phyloP scores from a whole-genome alignment of 1,284 basidiomycete species.

The Vanrija sp. region DNA sequence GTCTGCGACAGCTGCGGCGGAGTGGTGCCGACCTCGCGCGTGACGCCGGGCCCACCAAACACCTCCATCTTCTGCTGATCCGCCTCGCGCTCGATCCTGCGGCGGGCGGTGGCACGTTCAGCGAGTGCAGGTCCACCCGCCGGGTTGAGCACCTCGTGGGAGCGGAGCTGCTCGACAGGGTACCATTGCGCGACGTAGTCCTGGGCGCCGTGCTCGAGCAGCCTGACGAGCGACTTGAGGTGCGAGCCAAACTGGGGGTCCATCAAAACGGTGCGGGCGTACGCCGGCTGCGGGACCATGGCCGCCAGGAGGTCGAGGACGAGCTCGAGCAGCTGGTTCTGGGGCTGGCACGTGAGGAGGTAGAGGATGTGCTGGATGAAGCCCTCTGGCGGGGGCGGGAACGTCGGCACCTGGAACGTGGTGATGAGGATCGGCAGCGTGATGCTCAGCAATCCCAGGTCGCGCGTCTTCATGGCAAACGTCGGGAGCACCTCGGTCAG shows the following conservation, averaged over 20 bases:
- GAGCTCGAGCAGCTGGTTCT: slow-evolving; percentile 28
- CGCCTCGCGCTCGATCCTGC: slow-evolving; percentile 29
- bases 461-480: slow-evolving; percentile 35
- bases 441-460: slow-evolving; percentile 28
- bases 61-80: slow-evolving; percentile 32
- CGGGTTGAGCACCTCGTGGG: slow-evolving; percentile 31
- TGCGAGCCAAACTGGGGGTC: slow-evolving; percentile 25
- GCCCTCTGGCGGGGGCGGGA: slow-evolving; percentile 21
- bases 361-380: slow-evolving; percentile 36
- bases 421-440: slow-evolving; percentile 36
- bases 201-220: slow-evolving; percentile 28
- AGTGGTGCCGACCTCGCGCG: slow-evolving; percentile 31
- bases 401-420: slow-evolving; percentile 18
- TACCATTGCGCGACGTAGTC: slow-evolving; percentile 18
- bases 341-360: slow-evolving; percentile 28
- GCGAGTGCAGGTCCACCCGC: slow-evolving; percentile 22
- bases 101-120: slow-evolving; percentile 23
- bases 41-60: slow-evolving; percentile 21
- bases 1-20: slow-evolving; percentile 24
- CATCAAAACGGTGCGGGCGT: slow-evolving; percentile 30
- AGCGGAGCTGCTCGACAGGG: slow-evolving; percentile 10
- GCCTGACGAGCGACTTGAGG: slow-evolving; percentile 27
- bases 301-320: slow-evolving; percentile 39
- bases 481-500: slow-evolving; percentile 27
- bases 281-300: slow-evolving; percentile 22